Conservation (phyloP, 768 basidiomycete genomes). For the Serpula lacrymans region DNA sequence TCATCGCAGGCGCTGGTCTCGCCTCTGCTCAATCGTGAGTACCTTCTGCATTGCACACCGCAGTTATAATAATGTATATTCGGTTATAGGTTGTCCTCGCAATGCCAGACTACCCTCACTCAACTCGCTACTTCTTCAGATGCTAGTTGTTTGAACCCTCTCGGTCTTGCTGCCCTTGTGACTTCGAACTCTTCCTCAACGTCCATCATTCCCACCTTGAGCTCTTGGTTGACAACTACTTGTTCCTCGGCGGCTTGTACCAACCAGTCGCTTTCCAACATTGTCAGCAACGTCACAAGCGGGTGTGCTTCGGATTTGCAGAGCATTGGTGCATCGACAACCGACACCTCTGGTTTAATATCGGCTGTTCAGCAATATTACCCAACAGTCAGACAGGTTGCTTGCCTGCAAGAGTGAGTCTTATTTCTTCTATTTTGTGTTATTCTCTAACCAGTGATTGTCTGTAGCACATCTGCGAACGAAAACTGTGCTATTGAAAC, state of each 20-base stretch:
- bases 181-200: constrained; percentile 20
- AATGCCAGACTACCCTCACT: constrained; percentile 48
- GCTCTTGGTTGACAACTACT: constrained; percentile 58
- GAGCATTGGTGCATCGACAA: constrained; percentile 17
- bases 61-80: constrained; percentile 1
- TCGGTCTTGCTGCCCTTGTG: constrained; percentile 26
- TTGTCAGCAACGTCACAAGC: constrained; percentile 50
- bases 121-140: constrained; percentile 35
- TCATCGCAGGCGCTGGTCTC: constrained; percentile 32
- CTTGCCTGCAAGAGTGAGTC: constrained; percentile 66
- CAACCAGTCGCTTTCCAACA: constrained; percentile 53
- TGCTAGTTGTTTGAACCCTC: constrained; percentile 40
- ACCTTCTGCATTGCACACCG: not conserved
- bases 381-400: constrained; percentile 50
- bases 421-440: not conserved
- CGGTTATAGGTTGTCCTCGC: constrained; percentile 38
- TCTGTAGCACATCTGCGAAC: constrained; percentile 30
- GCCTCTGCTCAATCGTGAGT: constrained; percentile 45
- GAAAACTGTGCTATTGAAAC: constrained; percentile 57
- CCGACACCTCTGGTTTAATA: constrained; percentile 22
- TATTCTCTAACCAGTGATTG: not conserved
- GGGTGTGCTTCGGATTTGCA: constrained; percentile 46
- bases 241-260: constrained; percentile 53
- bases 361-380: constrained; percentile 49
- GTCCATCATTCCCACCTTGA: constrained; percentile 41